Evolutionary conservation across 164 flowering plant species (phyloP), one percentile per base, ranked within the genome.

Genomic region (Vitis riparia): DNA sequence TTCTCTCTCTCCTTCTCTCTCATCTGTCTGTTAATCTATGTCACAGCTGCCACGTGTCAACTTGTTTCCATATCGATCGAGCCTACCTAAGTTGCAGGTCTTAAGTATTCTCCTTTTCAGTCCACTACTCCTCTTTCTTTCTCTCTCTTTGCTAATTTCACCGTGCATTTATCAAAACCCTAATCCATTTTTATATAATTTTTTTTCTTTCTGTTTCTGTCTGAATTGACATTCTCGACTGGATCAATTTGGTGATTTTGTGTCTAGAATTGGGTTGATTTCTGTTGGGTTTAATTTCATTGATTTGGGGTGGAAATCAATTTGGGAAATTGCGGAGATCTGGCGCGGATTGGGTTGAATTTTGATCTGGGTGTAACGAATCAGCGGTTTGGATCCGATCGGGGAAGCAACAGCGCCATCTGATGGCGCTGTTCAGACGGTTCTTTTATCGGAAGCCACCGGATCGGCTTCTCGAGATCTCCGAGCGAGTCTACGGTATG

Each of bases 351-450:
- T 65, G 49, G 63, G 48, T 76, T 57, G 47, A 16, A 49, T 47
- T 68, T 73, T 74, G 84, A 73, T 80, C 64, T 59, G 16, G 64
- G 53, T 68, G 37, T 52, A 60, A 51, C 10, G 17, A 77, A 49
- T 37, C 27, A 77, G 59, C 77, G 86, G 69, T 85, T 85, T 88
- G 93, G 90, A 88, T 84, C 81, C 78, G 76, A 80, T 82, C 79
- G 75, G 66, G 72, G 87, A 51, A 74, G 83, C 71, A 78, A 86
- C 94, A 85, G 91, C 93, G 93, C 91, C 91, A 78, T 78, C 68
- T 8, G 62, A 94, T 94, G 98, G 97, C 98, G 98, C 93, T 94
- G 87, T 91, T 94, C 84, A 82, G 98, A 75, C 77, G 97, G 51
- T 81, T 92, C 72, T 91, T 94, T 30, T 94, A 90, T 61, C 80